Base-by-base conservation (phyloP, 2,329 filamentous ascomycete species). In the Capronia americana region DNA sequence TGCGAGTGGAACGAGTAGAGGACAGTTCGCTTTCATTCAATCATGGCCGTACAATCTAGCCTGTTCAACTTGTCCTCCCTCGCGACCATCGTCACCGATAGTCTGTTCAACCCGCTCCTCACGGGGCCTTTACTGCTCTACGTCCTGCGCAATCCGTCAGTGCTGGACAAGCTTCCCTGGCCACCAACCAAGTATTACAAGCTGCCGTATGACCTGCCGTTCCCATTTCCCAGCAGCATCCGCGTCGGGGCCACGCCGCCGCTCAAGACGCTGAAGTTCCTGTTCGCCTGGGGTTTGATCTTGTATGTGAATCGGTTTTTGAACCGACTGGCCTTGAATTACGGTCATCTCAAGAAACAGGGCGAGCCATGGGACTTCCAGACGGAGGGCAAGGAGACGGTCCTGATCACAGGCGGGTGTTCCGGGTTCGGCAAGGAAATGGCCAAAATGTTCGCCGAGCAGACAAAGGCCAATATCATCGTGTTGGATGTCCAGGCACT, bases 351-450 rank as follows among this genome's bases (percentile, higher is more conserved):
- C 69, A 54, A 64, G 71, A 54, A 71, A 70, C 24, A 78, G 77
- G 68, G 68, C 2, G 65, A 23, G 23, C 57, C 64, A 20, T 73
- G 71, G 71, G 58, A 64, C n/a, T 73, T 70, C 66, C 71, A 72
- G 44, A 78, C 77, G 54, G 72, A 78, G 70, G 92, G 90, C 89
- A 84, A 83, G 10, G 72, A 73, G 54, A 63, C 67, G 23, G 69
- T 73, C 26, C 20, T 73, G 28, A 65, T 72, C 64, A 69, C 91
- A 0, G 91, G 58, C 30, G 91, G 91, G 7, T 87, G 88, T 50
- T 86, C 87, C 63, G 91, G 91, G 0, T 92, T 94, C 73, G 91
- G 91, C 14, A 86, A 84, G 23, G 79, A 84, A 44, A 83, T 92
- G 2, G 90, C 90, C 14, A 82, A 84, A 69, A 76, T 89, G 61